A percentile compares a stretch with the other conserved stretches of the same genome.
Conservation (phyloP, 108 stramenopile species). For the Cyclotella choctawhatcheeana region DNA sequence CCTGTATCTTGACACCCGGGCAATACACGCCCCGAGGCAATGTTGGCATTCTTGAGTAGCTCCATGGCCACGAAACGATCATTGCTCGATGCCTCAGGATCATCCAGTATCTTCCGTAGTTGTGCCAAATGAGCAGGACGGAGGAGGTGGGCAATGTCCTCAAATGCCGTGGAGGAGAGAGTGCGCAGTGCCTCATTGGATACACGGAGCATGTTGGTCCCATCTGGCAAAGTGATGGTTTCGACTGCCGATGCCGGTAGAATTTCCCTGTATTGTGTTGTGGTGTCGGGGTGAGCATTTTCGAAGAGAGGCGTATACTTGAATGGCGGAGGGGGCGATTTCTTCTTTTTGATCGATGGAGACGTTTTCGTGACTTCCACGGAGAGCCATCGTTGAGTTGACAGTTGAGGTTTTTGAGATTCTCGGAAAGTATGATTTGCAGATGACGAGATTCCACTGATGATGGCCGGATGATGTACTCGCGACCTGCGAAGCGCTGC, state of each 20-base stretch:
- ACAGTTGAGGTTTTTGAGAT: background rate
- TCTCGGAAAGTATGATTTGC: background rate
- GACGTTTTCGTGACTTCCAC: conserved; percentile 47
- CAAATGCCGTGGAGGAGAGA: conserved; percentile 77
- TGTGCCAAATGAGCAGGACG: conserved; percentile 91
- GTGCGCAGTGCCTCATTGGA: conserved; percentile 58
- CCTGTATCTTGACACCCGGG: conserved; percentile 98
- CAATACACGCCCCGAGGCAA: conserved; percentile 88
- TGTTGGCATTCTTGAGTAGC: conserved; percentile 95
- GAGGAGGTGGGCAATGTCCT: conserved; percentile 94
- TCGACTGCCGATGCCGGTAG: conserved; percentile 60
- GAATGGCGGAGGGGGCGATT: conserved; percentile 47
- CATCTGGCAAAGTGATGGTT: conserved; percentile 55
- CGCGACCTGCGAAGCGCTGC: background rate
- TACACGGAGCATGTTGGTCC: conserved; percentile 62
- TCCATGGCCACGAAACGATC: conserved; percentile 96
- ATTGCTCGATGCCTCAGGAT: conserved; percentile 94
- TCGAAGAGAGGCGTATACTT: conserved; percentile 79
- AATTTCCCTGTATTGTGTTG: conserved; percentile 66
- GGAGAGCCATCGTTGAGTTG: conserved; percentile 37
- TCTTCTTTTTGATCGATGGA: conserved; percentile 25
- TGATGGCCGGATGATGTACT: background rate
- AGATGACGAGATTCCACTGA: background rate
- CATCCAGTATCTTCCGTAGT: conserved; percentile 92
- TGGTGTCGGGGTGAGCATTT: conserved; percentile 35